Evolutionary conservation across 2,329 filamentous ascomycete genomes (phyloP).

Genomic region (Cladophialophora exuberans): DNA sequence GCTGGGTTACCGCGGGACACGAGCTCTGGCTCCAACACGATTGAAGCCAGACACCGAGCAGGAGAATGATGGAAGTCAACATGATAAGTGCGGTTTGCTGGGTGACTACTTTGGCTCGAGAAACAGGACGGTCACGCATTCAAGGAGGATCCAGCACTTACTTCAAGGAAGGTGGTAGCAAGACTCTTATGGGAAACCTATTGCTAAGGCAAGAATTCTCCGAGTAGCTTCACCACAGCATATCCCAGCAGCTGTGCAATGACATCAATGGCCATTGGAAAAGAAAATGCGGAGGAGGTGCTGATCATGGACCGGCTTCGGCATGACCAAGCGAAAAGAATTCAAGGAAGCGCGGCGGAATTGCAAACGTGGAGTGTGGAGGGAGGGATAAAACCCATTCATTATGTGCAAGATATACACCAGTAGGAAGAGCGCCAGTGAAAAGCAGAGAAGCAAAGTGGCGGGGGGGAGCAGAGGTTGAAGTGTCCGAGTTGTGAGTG

Average conservation of each 20-base stretch:
- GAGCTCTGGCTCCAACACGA: constrained; percentile 30
- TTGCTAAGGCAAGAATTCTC: not conserved
- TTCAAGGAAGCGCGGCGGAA: constrained; percentile 1
- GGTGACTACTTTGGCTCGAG: not conserved
- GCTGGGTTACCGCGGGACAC: constrained; percentile 42
- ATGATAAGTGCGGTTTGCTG: constrained; percentile 27
- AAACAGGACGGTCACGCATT: not conserved
- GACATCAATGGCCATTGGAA: constrained; percentile 20
- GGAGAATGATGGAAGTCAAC: constrained; percentile 22
- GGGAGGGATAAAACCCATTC: too few relatives aligned
- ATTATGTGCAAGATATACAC: too few relatives aligned
- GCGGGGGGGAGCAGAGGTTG: too few relatives aligned
- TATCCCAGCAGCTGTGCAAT: constrained; percentile 1
- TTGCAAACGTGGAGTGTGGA: not conserved
- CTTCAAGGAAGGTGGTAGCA: not conserved
- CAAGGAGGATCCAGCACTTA: not conserved
- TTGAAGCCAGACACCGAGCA: constrained; percentile 29
- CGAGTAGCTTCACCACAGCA: not conserved
- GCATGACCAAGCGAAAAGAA: constrained; percentile 21
- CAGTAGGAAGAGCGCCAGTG: too few relatives aligned
- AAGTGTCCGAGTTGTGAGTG: too few relatives aligned
- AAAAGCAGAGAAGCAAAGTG: too few relatives aligned
- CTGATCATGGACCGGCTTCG: constrained; percentile 12
- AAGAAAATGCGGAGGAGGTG: constrained; percentile 19
- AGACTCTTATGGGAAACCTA: constrained; percentile 7